Evolutionary conservation across 176 grass and related monocot species (phyloP).

Genomic region (Oryza coarctata): DNA sequence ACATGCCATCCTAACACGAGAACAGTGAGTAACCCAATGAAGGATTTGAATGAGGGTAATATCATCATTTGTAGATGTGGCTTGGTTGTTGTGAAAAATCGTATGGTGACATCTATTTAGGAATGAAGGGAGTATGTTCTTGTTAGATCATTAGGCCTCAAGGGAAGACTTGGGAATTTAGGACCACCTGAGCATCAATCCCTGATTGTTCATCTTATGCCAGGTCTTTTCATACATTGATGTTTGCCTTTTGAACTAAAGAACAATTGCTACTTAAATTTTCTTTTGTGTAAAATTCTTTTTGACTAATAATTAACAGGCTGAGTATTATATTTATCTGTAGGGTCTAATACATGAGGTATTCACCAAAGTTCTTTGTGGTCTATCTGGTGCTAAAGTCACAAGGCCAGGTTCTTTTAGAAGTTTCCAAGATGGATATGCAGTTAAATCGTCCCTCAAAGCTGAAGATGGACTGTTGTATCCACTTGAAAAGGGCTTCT

Average conservation of each 20-base stretch:
- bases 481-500: slow-evolving; percentile 96
- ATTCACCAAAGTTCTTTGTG: slow-evolving; percentile 87
- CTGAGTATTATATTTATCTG: background rate
- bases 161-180: background rate
- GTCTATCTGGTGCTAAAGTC: slow-evolving; percentile 91
- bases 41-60: background rate
- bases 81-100: background rate
- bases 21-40: background rate
- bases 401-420: slow-evolving; percentile 90
- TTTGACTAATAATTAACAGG: slow-evolving; percentile 6
- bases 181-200: background rate
- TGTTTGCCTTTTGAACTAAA: slow-evolving; percentile 13
- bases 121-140: background rate
- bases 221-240: background rate
- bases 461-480: slow-evolving; percentile 97
- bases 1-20: background rate
- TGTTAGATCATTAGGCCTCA: background rate
- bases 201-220: background rate
- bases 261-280: background rate
- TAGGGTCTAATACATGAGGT: slow-evolving; percentile 91
- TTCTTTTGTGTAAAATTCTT: background rate
- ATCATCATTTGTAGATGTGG: background rate
- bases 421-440: slow-evolving; percentile 91
- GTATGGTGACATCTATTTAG: background rate
- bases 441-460: slow-evolving; percentile 99